Evolutionary conservation across 106 monocot species (phyloP), one percentile per base, ranked within the genome.

Genomic region (Allium cepa): DNA sequence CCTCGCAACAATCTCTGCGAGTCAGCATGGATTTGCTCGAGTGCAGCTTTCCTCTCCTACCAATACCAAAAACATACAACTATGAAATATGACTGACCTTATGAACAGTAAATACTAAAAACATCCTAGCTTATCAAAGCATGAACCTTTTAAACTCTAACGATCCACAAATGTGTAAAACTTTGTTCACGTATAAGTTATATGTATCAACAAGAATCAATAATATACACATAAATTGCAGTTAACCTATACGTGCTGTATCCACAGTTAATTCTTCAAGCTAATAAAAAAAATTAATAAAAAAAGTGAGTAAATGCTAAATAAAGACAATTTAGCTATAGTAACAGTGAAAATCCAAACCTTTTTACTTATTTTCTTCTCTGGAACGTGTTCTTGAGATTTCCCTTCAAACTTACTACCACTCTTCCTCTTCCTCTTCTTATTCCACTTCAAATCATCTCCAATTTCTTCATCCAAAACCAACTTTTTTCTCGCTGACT

Each of bases 1-100:
- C 97, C 97, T 63, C 97, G 75, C 56, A 97, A 59, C 26, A 97
- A 59, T 46, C 84, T 76, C 84, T 97, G 97, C 26, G 97, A 84
- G 59, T 92, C 89, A 8, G 79, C 86, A 68, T 92, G 97, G 7
- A 97, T 57, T 16, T 68, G 79, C 71, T 82, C 84, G 76, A 97
- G 63, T 17, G 77, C 61, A n/a, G 63, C 78, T 60, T 64, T 84
- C 70, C 97, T 88, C 74, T 84, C 92, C 97, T 97, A 82, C 46
- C 14, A 53, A 66, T 36, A 48, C n/a, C 77, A 48, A n/a, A 69
- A 47, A 53, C 10, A 7, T 14, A 50, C 10, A 12, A 17, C 1
- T 10, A 58, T 11, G 56, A 26, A 50, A 56, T 2, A 17, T 28
- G 46, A 1, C 10, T 53, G 5, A 36, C 36, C 36, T 36, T 36